Evolutionary conservation across 2,329 filamentous ascomycete species (phyloP).

Genomic region (Aspergillus sp.): DNA sequence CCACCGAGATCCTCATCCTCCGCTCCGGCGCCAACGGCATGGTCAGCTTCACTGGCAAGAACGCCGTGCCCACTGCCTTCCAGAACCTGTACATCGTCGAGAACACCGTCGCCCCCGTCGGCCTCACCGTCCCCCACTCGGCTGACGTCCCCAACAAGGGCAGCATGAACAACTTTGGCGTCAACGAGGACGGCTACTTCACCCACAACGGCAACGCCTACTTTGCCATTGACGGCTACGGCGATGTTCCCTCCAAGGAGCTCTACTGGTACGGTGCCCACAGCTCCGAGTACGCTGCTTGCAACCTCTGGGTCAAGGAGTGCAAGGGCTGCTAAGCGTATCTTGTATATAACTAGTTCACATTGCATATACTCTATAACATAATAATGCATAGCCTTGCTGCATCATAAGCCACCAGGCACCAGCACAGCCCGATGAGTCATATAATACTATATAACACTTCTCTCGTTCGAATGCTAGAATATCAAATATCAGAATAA

Average conservation of each 20-base stretch:
- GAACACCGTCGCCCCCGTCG: conserved; percentile 14
- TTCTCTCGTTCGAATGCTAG: no score
- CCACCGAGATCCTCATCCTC: conserved; percentile 22
- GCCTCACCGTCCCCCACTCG: conserved; percentile 24
- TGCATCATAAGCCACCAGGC: no score
- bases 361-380: no score
- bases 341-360: background rate
- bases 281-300: conserved; percentile 13
- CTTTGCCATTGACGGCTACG: conserved; percentile 22
- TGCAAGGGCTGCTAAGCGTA: conserved; percentile 14
- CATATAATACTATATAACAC: no score
- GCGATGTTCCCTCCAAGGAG: conserved; percentile 13
- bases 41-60: conserved; percentile 20
- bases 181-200: conserved; percentile 21
- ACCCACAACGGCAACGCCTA: conserved; percentile 19
- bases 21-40: conserved; percentile 12
- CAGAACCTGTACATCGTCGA: conserved; percentile 24
- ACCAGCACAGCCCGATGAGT: no score
- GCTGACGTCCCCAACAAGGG: conserved; percentile 18
- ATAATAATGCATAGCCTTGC: background rate
- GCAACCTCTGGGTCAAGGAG: conserved; percentile 21
- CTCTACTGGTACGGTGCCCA: conserved; percentile 24
- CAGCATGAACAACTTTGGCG: conserved; percentile 18
- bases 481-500: no score
- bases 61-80: conserved; percentile 19